Conservation (phyloP, 176 grass and related monocot species). For the Oryza longistaminata region DNA sequence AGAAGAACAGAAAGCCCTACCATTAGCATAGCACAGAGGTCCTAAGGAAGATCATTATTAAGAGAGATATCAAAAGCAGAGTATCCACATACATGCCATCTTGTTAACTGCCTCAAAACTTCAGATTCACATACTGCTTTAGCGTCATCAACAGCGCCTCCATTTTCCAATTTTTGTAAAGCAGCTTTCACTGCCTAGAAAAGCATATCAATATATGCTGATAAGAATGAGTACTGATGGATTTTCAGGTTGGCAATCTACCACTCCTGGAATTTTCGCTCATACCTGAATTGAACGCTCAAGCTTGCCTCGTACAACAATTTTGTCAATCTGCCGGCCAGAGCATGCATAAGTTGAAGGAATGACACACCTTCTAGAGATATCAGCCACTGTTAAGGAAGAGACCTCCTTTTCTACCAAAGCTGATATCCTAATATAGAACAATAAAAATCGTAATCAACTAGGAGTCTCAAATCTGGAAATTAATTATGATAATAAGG, state of each 20-base stretch:
- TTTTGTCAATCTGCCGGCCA: constrained; percentile 54
- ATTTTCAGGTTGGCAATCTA: not conserved
- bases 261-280: not conserved
- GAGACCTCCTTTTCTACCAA: constrained; percentile 45
- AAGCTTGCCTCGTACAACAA: constrained; percentile 55
- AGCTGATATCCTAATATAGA: constrained; percentile 33
- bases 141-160: constrained; percentile 56
- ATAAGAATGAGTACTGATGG: not conserved
- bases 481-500: constrained; percentile 10
- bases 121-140: constrained; percentile 79
- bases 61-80: not conserved
- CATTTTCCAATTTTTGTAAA: constrained; percentile 56
- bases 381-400: constrained; percentile 47
- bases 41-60: not conserved
- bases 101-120: constrained; percentile 62
- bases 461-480: not conserved
- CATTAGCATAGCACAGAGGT: not conserved
- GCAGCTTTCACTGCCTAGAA: constrained; percentile 62
- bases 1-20: not conserved
- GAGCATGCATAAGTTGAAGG: constrained; percentile 57
- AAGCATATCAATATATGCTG: constrained; percentile 4
- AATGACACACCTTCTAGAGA: constrained; percentile 39
- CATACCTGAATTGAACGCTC: constrained; percentile 73
- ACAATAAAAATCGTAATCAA: constrained; percentile 18
- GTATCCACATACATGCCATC: constrained; percentile 59